These are phyloP conservation scores for Acanthamoeba culbertsoni DNA, from an alignment of 208 protist species.

Conservation along the genomic window DNA sequence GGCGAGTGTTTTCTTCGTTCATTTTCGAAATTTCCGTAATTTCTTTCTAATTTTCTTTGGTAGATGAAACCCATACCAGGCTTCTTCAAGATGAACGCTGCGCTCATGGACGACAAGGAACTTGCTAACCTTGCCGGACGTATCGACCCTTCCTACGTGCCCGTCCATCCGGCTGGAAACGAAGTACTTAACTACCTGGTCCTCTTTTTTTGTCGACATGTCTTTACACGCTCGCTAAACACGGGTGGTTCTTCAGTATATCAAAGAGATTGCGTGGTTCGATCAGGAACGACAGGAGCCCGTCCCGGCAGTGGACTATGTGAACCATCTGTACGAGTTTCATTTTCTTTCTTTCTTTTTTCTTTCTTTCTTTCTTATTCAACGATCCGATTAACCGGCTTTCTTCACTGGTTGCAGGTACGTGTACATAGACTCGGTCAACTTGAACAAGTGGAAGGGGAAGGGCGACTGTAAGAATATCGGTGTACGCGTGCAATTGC, in stretches of 20 bases:
- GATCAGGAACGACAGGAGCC: background rate
- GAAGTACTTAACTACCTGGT: background rate
- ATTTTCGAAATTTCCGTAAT: background rate
- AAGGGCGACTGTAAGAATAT: slow-evolving; percentile 10
- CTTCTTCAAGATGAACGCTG: background rate
- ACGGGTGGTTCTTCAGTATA: background rate
- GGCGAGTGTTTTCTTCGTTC: background rate
- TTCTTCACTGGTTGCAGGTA: background rate
- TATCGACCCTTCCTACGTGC: background rate
- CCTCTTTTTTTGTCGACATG: background rate
- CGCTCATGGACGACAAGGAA: background rate
- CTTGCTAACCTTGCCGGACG: background rate
- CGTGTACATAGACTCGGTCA: slow-evolving; percentile 34
- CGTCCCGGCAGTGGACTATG: background rate
- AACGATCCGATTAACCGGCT: no score
- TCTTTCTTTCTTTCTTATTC: background rate
- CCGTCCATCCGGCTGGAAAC: background rate
- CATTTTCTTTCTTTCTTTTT: background rate
- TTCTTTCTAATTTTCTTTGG: background rate
- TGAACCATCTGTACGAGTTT: background rate
- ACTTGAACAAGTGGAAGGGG: slow-evolving; percentile 38
- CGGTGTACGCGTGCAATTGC: background rate
- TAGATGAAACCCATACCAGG: background rate
- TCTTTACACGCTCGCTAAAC: no score
- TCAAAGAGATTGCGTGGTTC: slow-evolving; percentile 1